A percentile compares a stretch with the other conserved stretches of the same genome.
phyloP scores from a whole-genome alignment of 1,284 basidiomycete species.

The Agaricales sp. region DNA sequence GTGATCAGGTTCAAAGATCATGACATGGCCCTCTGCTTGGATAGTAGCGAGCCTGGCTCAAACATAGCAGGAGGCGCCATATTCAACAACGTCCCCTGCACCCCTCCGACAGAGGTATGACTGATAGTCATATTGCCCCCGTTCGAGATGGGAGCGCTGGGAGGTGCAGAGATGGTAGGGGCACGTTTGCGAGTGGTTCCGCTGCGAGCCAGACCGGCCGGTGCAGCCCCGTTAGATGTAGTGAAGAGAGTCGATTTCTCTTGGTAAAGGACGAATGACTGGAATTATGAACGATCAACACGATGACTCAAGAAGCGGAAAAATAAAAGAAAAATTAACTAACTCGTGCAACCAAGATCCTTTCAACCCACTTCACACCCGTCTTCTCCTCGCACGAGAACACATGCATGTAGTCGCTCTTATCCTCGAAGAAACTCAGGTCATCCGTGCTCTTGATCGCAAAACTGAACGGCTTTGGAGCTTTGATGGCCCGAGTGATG shows the following conservation, averaged over 20 bases:
- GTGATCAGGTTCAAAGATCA: no score
- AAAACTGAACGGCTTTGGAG: slow-evolving; percentile 74
- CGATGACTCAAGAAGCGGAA: slow-evolving; percentile 46
- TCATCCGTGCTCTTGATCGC: slow-evolving; percentile 84
- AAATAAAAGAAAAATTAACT: slow-evolving; percentile 18
- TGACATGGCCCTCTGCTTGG: slow-evolving; percentile 27
- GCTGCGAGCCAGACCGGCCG: background rate
- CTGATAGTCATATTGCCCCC: slow-evolving; percentile 31
- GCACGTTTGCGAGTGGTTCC: slow-evolving; percentile 19
- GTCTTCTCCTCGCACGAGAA: slow-evolving; percentile 68
- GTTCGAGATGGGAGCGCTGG: slow-evolving; percentile 25
- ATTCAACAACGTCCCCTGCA: slow-evolving; percentile 31
- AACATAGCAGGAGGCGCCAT: slow-evolving; percentile 34
- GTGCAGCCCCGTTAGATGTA: background rate
- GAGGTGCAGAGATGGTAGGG: slow-evolving; percentile 18
- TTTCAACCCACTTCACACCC: slow-evolving; percentile 62
- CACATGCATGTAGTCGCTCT: slow-evolving; percentile 73
- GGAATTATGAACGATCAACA: slow-evolving; percentile 47
- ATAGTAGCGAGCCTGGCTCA: slow-evolving; percentile 59
- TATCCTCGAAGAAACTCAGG: slow-evolving; percentile 74
- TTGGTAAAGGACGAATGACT: slow-evolving; percentile 1
- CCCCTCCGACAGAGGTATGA: slow-evolving; percentile 16
- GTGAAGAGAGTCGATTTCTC: slow-evolving; percentile 2
- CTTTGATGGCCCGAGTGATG: slow-evolving; percentile 59
- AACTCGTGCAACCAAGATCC: slow-evolving; percentile 68